Base-by-base conservation (phyloP, 192 early-diverging fungal species). In the Linnemannia exigua region DNA sequence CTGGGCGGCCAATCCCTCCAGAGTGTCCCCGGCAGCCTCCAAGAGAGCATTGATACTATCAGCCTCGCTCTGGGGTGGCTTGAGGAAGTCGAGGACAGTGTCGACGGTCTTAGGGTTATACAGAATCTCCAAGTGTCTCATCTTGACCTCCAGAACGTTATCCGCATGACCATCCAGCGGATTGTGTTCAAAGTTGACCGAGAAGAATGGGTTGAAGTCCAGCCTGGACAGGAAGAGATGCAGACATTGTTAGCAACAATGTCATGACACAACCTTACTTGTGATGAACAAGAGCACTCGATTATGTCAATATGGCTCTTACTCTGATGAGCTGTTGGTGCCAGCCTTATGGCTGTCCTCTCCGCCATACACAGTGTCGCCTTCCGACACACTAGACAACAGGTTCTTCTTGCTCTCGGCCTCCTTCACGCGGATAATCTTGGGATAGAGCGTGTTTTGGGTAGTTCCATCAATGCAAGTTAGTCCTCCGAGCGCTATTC, bases 131-230 rank as follows among this genome's bases (percentile, higher is more conserved):
- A 99, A 90, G 72, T 97, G 95, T 44, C 96, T 92, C 92, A 98
- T 97, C 54, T 93, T 92, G 63, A 99, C 88, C 16, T 92, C 90
- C 12, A 99, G 73, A 1, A 94, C 95, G 72, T 96, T 94, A 81
- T 98, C 97, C 0, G 97, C 97, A 50, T 96, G 93, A 28, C 88
- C 91, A 84, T 99, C 97, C n/a, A 98, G 82, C 5, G 98, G 98
- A 37, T 96, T 95, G 70, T 96, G 91, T 77, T 99, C 97, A 88
- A 97, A 95, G 15, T 88, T 89, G 25, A 96, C 79, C 9, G 87
- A 86, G 80, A 98, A 97, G 80, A 98, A 98, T 1, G 92, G 90
- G 44, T 90, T 87, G 31, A 86, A 80, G 16, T 66, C 61, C 5
- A 61, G 17, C 54, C 76, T 36, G 51, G 41, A 47, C 20, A 66